Evolutionary conservation across 75 land plant genomes (phyloP).

Genomic region (Cupressus sempervirens): DNA sequence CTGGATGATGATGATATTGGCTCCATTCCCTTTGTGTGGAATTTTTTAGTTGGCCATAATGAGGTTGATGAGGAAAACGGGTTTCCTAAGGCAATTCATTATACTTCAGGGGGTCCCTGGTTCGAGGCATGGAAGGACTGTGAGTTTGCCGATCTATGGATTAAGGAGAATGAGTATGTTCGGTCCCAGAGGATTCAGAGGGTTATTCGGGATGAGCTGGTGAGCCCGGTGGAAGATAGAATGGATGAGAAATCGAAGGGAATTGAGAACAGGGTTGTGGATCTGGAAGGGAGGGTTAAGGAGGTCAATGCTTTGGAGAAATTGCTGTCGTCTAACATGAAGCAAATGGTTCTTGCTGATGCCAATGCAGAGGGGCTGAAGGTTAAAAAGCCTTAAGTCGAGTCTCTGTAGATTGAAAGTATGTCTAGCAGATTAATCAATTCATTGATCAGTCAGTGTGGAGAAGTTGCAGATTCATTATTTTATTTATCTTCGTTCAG

Average conservation of each 20-base stretch:
- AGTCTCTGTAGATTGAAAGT: not conserved
- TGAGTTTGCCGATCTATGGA: slow-evolving; percentile 65
- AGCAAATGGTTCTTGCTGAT: slow-evolving; percentile 1
- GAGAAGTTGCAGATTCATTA: not conserved
- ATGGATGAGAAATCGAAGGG: slow-evolving; percentile 12
- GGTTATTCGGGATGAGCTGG: slow-evolving; percentile 20
- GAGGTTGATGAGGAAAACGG: slow-evolving; percentile 28
- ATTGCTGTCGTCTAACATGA: slow-evolving; percentile 1
- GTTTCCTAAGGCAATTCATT: slow-evolving; percentile 65
- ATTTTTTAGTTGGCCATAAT: slow-evolving; percentile 71
- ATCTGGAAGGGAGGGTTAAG: slow-evolving; percentile 10
- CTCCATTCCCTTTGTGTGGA: slow-evolving; percentile 60
- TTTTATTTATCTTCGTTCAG: not conserved
- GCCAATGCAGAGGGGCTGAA: not conserved
- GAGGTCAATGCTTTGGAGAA: slow-evolving; percentile 14
- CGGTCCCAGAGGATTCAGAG: slow-evolving; percentile 11
- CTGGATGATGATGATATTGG: slow-evolving; percentile 69
- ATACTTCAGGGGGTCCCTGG: slow-evolving; percentile 78
- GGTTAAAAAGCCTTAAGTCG: not conserved
- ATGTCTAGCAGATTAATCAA: not conserved
- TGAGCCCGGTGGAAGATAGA: slow-evolving; percentile 6
- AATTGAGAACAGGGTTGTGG: slow-evolving; percentile 8
- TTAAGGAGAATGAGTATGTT: slow-evolving; percentile 44
- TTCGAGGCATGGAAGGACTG: slow-evolving; percentile 80
- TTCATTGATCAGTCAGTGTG: not conserved